These are phyloP conservation scores for Cordyceps tenuipes DNA, from an alignment of 2,329 filamentous ascomycete species.

Conservation along the genomic window DNA sequence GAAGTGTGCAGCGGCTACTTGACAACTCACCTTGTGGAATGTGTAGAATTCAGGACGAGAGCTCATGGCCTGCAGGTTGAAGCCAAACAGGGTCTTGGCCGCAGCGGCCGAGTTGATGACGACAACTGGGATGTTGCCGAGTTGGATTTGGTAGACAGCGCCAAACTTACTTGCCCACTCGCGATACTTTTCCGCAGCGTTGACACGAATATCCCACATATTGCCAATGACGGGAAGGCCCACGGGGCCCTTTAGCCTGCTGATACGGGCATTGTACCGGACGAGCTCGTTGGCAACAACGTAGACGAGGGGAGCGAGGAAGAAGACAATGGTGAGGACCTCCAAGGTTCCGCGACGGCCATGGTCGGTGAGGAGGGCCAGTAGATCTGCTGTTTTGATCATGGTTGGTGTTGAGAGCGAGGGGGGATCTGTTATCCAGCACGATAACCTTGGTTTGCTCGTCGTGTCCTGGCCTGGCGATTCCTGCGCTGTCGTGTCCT, in stretches of 20 bases:
- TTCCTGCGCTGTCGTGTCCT: background rate
- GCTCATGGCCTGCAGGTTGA: constrained; percentile 44
- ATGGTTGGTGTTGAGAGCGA: background rate
- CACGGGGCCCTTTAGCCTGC: constrained; percentile 37
- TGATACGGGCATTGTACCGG: constrained; percentile 35
- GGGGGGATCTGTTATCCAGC: background rate
- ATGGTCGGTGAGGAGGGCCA: background rate
- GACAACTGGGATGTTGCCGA: constrained; percentile 49
- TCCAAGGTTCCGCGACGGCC: constrained; percentile 10
- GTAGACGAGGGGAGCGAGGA: constrained; percentile 33
- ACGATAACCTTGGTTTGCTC: background rate
- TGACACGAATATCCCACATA: constrained; percentile 43
- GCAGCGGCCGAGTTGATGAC: constrained; percentile 46
- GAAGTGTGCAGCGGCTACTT: too few relatives aligned
- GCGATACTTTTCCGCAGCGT: constrained; percentile 49
- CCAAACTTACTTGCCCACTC: constrained; percentile 42
- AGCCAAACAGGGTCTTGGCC: constrained; percentile 41
- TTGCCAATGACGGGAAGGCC: constrained; percentile 49
- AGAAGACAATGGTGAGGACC: constrained; percentile 16
- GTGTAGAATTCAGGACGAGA: constrained; percentile 51
- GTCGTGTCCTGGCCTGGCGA: background rate
- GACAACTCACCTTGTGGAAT: constrained; percentile 42
- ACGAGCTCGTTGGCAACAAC: constrained; percentile 41
- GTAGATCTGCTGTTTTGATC: background rate
- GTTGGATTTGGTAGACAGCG: constrained; percentile 46